Evolutionary conservation across 2,329 filamentous ascomycete species (phyloP), one percentile per base, ranked within the genome.

Genomic region (Diaporthe velutina): DNA sequence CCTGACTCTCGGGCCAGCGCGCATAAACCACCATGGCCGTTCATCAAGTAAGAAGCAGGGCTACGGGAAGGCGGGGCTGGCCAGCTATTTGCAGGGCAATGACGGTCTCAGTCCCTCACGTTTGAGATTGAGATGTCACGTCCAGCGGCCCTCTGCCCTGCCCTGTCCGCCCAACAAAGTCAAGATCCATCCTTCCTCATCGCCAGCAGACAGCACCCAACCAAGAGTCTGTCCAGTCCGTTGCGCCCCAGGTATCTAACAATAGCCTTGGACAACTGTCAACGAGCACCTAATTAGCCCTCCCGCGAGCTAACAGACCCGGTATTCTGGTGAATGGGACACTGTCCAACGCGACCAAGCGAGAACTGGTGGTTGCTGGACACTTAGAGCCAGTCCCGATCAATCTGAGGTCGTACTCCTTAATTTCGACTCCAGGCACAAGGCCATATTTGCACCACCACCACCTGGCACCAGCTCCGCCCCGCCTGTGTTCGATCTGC

Each of bases 361-460:
- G 40, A 66, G 60, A 48, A 66, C 60, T 57, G 57, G n/a, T 52
- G 48, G 35, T 42, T 17, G 22, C n/a, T n/a, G n/a, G n/a, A n/a
- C n/a, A n/a, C n/a, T n/a, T n/a, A n/a, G n/a, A n/a, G 13, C 40
- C 57, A 48, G 55, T 60, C 64, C 66, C 30, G 33, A 48, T 38
- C 50, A 40, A 54, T 71, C 66, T 54, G n/a, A 50, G 33, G 57
- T 52, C 25, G 48, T 17, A 64, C 68, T 58, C 60, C 61, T 74
- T 74, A 76, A 74, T 76, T 74, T 74, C 73, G 17, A 71, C 68
- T 70, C 45, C 61, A 60, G 74, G 71, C 66, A 71, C 70, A 71
- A 33, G 72, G 72, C 74, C 54, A 74, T 50, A 74, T 50, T 48
- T 76, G 72, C 72, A 73, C 73, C 28, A 75, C 73, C 70, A n/a